A percentile compares a stretch with the other conserved stretches of the same genome.
Evolutionary conservation across 2,329 filamentous ascomycete species (phyloP).

Genomic region (Cercospora canescens): DNA sequence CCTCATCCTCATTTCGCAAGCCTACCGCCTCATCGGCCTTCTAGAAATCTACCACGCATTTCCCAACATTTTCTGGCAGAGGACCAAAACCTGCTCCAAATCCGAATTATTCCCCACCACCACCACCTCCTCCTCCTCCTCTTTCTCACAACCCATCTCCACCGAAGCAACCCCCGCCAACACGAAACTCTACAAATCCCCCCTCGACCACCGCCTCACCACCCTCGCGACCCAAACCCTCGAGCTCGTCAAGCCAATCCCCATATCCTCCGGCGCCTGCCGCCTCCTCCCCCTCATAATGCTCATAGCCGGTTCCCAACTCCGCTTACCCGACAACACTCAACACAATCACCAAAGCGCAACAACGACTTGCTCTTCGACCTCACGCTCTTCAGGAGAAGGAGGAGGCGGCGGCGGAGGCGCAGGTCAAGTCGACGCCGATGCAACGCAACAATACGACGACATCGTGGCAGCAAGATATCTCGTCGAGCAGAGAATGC

Average conservation of each 20-base stretch:
- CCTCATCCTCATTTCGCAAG: slow-evolving; percentile 54
- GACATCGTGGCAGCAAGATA: slow-evolving; percentile 41
- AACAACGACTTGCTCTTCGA: slow-evolving; percentile 5
- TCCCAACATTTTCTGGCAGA: slow-evolving; percentile 34
- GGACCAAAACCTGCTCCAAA: not conserved
- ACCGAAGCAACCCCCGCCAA: too few species aligned
- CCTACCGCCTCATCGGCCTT: slow-evolving; percentile 54
- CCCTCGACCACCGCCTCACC: slow-evolving; percentile 47
- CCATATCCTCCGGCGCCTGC: slow-evolving; percentile 54
- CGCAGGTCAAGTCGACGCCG: not conserved
- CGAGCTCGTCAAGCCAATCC: slow-evolving; percentile 50
- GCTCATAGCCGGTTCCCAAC: slow-evolving; percentile 52
- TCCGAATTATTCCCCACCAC: not conserved
- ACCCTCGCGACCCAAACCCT: slow-evolving; percentile 54
- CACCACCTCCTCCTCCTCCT: too few species aligned
- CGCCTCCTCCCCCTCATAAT: slow-evolving; percentile 56
- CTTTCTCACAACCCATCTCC: not conserved
- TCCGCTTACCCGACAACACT: slow-evolving; percentile 44
- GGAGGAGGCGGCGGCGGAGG: too few species aligned
- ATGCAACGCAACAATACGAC: slow-evolving; percentile 7
- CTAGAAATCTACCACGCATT: slow-evolving; percentile 58
- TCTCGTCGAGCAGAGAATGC: slow-evolving; percentile 52
- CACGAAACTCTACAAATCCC: slow-evolving; percentile 13
- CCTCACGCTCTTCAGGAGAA: not conserved
- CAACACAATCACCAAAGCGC: slow-evolving; percentile 40